These are phyloP conservation scores for Hypericum perforatum DNA, from an alignment of 345 rosid genomes.

Conservation along the genomic window DNA sequence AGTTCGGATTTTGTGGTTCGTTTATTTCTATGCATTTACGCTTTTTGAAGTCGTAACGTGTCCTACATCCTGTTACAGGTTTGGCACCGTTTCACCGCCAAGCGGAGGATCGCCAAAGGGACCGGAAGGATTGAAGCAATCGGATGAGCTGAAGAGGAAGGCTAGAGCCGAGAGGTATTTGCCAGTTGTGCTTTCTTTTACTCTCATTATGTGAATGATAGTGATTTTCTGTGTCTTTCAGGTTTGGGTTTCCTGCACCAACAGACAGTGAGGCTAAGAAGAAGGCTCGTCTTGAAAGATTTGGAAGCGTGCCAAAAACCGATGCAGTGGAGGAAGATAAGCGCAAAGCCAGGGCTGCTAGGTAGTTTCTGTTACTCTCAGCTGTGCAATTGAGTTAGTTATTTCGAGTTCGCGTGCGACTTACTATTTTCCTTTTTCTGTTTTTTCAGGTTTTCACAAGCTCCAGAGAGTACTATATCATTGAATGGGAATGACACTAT, in stretches of 20 bases:
- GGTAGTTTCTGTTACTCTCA: conserved; percentile 24
- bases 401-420: background rate
- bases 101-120: conserved; percentile 23
- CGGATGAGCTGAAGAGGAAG: conserved; percentile 80
- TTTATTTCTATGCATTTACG: too few species aligned
- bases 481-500: conserved; percentile 39
- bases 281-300: conserved; percentile 80
- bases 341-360: conserved; percentile 68
- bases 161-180: conserved; percentile 92
- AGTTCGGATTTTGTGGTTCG: too few species aligned
- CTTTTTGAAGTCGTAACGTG: background rate
- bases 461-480: conserved; percentile 35
- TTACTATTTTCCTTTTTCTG: conserved; percentile 1
- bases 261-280: conserved; percentile 61
- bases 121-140: conserved; percentile 29
- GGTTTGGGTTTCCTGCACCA: conserved; percentile 61
- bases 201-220: conserved; percentile 2
- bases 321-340: conserved; percentile 67
- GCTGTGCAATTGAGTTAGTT: background rate
- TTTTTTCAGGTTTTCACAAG: conserved; percentile 49
- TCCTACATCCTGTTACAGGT: conserved; percentile 38
- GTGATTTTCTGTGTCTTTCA: conserved; percentile 13
- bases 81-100: conserved; percentile 40
- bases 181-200: background rate
- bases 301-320: conserved; percentile 40